phyloP scores from a whole-genome alignment of 179 eudicot genomes.

The Silene noctiflora region DNA sequence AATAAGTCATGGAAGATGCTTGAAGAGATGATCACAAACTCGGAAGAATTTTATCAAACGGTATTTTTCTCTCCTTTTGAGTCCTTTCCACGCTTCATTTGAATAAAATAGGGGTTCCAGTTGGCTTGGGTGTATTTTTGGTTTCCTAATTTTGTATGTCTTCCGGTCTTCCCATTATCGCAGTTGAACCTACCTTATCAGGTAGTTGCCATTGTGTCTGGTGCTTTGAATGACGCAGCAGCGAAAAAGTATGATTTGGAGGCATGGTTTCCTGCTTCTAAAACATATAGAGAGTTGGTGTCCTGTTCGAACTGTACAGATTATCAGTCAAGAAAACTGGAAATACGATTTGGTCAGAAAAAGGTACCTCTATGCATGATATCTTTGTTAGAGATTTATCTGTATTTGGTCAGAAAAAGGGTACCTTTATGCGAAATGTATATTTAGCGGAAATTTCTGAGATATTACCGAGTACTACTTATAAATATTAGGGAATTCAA shows the following conservation, averaged over 20 bases:
- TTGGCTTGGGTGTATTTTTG: too few relatives aligned
- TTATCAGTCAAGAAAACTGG: constrained; percentile 81
- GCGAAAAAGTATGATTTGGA: constrained; percentile 93
- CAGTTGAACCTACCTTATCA: constrained; percentile 89
- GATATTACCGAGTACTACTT: too few relatives aligned
- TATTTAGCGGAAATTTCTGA: too few relatives aligned
- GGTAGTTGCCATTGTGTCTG: constrained; percentile 79
- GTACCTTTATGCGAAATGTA: background rate
- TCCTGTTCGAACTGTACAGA: constrained; percentile 97
- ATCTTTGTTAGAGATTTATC: background rate
- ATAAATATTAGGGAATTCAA: too few relatives aligned
- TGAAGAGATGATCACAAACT: constrained; percentile 82
- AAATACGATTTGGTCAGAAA: constrained; percentile 88
- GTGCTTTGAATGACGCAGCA: constrained; percentile 91
- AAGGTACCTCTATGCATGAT: constrained; percentile 42
- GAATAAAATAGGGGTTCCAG: too few relatives aligned
- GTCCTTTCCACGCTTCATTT: too few relatives aligned
- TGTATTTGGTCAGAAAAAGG: too few relatives aligned
- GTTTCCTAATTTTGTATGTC: too few relatives aligned
- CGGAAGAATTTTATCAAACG: constrained; percentile 77
- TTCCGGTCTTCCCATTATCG: too few relatives aligned
- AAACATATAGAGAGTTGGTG: constrained; percentile 71
- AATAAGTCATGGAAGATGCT: constrained; percentile 90
- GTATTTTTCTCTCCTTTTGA: constrained; percentile 33
- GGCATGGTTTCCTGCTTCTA: constrained; percentile 88